Base-by-base conservation (phyloP, 2,329 filamentous ascomycete species). In the Monosporascus ibericus region DNA sequence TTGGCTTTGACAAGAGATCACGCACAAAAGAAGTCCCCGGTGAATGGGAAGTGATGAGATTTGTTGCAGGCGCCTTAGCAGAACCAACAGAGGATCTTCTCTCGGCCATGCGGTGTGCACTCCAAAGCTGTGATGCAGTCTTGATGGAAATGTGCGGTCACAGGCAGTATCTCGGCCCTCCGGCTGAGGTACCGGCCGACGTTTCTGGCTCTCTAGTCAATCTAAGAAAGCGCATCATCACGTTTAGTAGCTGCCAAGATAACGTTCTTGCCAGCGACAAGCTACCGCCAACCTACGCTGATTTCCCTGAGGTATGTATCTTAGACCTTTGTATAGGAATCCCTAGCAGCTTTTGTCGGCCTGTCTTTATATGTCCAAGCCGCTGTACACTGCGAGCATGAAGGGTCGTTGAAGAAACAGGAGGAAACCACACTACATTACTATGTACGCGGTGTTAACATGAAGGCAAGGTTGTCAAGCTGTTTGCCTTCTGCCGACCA, bases 401-500 rank as follows among this genome's bases (percentile, higher is more conserved):
- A 34, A 34, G 30, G 11, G 4, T 14, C 30, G 11, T 34, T 34
- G 11, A 34, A 34, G 9, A 1, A 34, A 34, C 18, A 3, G 20
- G 42, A 22, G 17, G 42, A 25, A 24, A 5, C 24, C 14, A 14
- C 4, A 34, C 30, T 34, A 8, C 17, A 15, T 18, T 17, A 27
- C 11, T 18, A n/a, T 7, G 24, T 17, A 46, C 17, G n/a, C 3
- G n/a, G n/a, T 46, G 22, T 17, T 46, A n/a, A 46, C 22, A 46
- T 17, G 14, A 6, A 46, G 24, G 20, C 25, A 46, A 46, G 42
- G 72, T 79, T 1, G 74, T 82, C 6, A 72, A 76, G 54, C 65
- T 80, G 14, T 79, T 84, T 50, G 70, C 82, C 0, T 82, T 80
- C 54, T 74, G 79, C 3, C 76, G 79, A 48, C 77, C 78, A 22